Percentiles rank a stretch among this genome's conserved stretches.
These are phyloP conservation scores for Atalantia buxifolia DNA, from an alignment of 345 rosid genomes.

Conservation along the genomic window DNA sequence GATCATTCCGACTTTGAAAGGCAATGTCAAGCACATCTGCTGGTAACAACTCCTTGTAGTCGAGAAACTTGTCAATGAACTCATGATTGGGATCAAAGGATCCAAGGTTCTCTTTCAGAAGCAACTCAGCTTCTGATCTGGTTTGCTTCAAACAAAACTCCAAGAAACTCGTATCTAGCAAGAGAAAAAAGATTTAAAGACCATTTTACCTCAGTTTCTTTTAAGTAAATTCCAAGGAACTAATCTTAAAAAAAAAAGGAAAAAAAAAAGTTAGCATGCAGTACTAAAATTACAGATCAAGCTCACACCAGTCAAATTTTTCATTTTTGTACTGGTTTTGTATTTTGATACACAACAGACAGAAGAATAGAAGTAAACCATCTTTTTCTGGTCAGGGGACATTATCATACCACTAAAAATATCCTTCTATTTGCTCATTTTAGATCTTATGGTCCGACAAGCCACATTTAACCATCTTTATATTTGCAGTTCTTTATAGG, in stretches of 20 bases:
- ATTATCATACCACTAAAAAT: not conserved
- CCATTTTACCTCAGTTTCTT: not conserved
- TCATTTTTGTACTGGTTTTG: not conserved
- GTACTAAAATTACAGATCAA: not conserved
- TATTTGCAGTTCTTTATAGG: not conserved
- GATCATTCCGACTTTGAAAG: constrained; percentile 53
- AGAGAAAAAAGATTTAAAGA: not conserved
- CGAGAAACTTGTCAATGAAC: constrained; percentile 90
- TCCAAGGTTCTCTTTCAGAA: constrained; percentile 72
- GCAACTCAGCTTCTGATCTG: constrained; percentile 84
- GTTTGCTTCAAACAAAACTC: constrained; percentile 91
- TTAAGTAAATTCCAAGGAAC: not conserved
- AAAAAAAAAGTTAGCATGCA: not conserved
- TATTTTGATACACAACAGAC: not conserved
- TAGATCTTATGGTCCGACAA: not conserved
- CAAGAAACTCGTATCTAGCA: constrained; percentile 79
- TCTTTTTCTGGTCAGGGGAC: not conserved
- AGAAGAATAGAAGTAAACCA: not conserved
- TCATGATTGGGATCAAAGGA: constrained; percentile 64
- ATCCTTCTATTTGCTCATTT: not conserved
- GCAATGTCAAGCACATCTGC: constrained; percentile 90
- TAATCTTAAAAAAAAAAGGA: not conserved
- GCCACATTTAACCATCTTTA: not conserved
- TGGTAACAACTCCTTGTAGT: constrained; percentile 80
- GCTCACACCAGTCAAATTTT: not conserved